A percentile compares a stretch with the other conserved stretches of the same genome.
These are phyloP conservation scores for Heliocybe sulcata DNA, from an alignment of 1,284 basidiomycete genomes.

Conservation along the genomic window DNA sequence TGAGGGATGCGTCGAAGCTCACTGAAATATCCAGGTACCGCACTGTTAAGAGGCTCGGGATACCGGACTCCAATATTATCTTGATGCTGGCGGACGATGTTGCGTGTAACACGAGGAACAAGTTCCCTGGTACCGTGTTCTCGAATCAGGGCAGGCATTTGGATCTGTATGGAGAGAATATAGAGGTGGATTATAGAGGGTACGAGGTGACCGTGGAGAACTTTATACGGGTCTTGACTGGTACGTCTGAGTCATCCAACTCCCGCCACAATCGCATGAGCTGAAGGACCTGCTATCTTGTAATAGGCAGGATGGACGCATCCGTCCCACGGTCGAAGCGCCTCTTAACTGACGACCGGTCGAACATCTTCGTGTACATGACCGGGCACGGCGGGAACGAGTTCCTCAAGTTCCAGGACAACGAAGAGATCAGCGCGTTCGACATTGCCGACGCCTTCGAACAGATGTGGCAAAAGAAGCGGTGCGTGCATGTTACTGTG, in stretches of 20 bases:
- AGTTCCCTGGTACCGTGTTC: slow-evolving; percentile 89
- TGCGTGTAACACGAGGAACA: slow-evolving; percentile 91
- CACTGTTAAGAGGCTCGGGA: slow-evolving; percentile 95
- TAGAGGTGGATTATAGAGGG: slow-evolving; percentile 97
- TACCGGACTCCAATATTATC: slow-evolving; percentile 97
- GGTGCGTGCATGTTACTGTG: slow-evolving; percentile 45
- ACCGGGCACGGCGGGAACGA: slow-evolving; percentile 98
- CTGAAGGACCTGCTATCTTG: no score
- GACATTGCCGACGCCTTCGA: slow-evolving; percentile 96
- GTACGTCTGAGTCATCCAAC: slow-evolving; percentile 29
- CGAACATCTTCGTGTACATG: slow-evolving; percentile 97
- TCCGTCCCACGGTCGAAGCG: slow-evolving; percentile 88
- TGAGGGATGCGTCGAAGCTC: neutral
- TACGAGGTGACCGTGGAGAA: slow-evolving; percentile 98
- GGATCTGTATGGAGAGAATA: slow-evolving; percentile 93
- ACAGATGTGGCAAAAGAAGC: slow-evolving; percentile 96
- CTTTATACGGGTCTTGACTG: slow-evolving; percentile 86
- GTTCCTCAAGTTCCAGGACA: slow-evolving; percentile 98
- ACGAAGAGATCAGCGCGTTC: slow-evolving; percentile 94
- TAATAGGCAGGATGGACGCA: slow-evolving; percentile 70
- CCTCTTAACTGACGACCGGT: slow-evolving; percentile 84
- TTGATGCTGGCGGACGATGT: slow-evolving; percentile 98
- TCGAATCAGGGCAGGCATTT: slow-evolving; percentile 72
- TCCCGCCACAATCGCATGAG: no score
- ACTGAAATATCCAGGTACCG: slow-evolving; percentile 65